These are phyloP conservation scores for Starmerella geochares DNA, from an alignment of 805 yeast species.

Conservation along the genomic window DNA sequence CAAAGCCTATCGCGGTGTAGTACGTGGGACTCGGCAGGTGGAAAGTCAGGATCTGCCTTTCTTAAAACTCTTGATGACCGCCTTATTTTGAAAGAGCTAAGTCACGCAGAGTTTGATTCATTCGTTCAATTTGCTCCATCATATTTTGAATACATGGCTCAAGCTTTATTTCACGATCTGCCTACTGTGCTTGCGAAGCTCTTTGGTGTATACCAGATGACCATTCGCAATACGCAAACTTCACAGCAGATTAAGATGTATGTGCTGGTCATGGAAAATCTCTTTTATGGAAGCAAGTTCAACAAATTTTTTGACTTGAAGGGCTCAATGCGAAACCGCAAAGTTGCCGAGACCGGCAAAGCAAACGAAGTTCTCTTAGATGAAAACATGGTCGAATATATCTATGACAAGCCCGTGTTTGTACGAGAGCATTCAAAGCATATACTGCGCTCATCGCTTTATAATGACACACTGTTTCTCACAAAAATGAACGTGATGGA, in stretches of 20 bases:
- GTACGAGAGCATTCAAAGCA: constrained; percentile 87
- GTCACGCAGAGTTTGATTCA: constrained; percentile 81
- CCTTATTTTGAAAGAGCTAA: constrained; percentile 77
- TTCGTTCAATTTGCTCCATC: constrained; percentile 93
- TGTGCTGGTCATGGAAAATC: constrained; percentile 88
- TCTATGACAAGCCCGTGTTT: constrained; percentile 90
- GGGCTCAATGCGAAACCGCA: constrained; percentile 96
- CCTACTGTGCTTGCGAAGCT: constrained; percentile 92
- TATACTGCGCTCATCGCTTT: constrained; percentile 72
- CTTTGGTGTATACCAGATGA: constrained; percentile 91
- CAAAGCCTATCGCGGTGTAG: constrained; percentile 88
- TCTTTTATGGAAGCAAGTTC: constrained; percentile 74
- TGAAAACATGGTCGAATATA: constrained; percentile 96
- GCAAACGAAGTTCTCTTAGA: constrained; percentile 90
- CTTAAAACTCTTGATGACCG: constrained; percentile 85
- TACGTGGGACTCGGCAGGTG: constrained; percentile 93
- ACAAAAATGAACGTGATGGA: constrained; percentile 99
- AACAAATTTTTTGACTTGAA: constrained; percentile 86
- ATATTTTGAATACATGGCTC: constrained; percentile 91
- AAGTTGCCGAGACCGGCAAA: constrained; percentile 90
- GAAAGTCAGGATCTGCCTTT: constrained; percentile 91
- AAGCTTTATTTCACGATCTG: constrained; percentile 85
- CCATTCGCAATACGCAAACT: constrained; percentile 68
- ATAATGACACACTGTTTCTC: constrained; percentile 88
- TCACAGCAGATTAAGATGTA: constrained; percentile 68